Evolutionary conservation across 768 basidiomycete genomes (phyloP).

Genomic region (Amanita phalloides): DNA sequence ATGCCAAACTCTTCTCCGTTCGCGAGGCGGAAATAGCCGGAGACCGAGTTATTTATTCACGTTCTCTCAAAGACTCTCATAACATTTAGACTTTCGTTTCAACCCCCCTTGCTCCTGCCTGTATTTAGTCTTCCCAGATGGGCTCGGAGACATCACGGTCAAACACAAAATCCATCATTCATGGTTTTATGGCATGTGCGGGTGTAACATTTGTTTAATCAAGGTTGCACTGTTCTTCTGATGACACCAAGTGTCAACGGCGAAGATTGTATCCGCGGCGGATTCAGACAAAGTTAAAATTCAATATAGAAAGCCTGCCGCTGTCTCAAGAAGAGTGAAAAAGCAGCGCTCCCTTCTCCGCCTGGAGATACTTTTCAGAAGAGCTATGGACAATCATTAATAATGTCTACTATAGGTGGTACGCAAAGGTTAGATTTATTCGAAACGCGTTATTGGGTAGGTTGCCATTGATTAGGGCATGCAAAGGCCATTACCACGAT

Average conservation of each 20-base stretch:
- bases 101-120: too few relatives aligned
- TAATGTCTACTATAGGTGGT: too few relatives aligned
- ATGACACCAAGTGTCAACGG: not conserved
- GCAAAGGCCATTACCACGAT: too few relatives aligned
- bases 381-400: too few relatives aligned
- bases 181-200: not conserved
- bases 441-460: too few relatives aligned
- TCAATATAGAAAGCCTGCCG: not conserved
- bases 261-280: not conserved
- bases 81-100: too few relatives aligned
- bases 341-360: not conserved
- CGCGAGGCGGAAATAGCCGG: too few relatives aligned
- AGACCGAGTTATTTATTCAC: not conserved
- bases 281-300: not conserved
- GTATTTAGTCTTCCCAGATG: too few relatives aligned
- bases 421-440: too few relatives aligned
- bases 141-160: too few relatives aligned
- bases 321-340: not conserved
- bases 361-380: not conserved
- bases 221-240: not conserved
- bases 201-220: not conserved
- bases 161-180: not conserved
- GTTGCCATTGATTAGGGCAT: too few relatives aligned
- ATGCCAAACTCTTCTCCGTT: slow-evolving; percentile 16
- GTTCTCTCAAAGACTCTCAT: too few relatives aligned